Conservation (phyloP, 495 filamentous ascomycete genomes). For the Neurospora africana region DNA sequence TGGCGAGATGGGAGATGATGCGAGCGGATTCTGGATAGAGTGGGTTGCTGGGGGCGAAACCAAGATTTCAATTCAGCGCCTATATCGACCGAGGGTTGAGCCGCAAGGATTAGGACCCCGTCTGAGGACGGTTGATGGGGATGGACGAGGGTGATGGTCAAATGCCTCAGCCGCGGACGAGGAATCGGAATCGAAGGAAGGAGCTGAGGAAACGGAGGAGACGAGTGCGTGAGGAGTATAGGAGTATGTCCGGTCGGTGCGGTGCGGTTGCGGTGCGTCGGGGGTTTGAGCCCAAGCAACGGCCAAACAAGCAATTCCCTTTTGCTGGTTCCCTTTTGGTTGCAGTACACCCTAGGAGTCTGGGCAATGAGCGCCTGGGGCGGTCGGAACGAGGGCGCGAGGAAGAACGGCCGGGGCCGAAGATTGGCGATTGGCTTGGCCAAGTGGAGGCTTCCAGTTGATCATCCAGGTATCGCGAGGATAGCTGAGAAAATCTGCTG, state of each 20-base stretch:
- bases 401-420: not conserved
- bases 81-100: not conserved
- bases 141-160: constrained; percentile 10
- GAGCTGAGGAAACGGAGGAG: constrained; percentile 1
- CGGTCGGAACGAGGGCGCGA: not conserved
- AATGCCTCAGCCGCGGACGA: constrained; percentile 25
- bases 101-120: not conserved
- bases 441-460: not conserved
- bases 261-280: not conserved
- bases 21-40: not conserved
- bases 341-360: not conserved
- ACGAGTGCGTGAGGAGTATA: not conserved
- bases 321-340: not conserved
- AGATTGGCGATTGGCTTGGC: not conserved
- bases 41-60: not conserved
- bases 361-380: not conserved
- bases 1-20: not conserved
- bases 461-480: not conserved
- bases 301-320: not conserved
- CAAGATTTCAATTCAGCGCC: not conserved
- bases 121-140: constrained; percentile 8
- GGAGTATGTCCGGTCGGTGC: not conserved
- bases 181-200: not conserved
- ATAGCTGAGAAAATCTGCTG: not conserved
- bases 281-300: not conserved